Base-by-base conservation (phyloP, 768 basidiomycete species). In the Tricholomella constricta region DNA sequence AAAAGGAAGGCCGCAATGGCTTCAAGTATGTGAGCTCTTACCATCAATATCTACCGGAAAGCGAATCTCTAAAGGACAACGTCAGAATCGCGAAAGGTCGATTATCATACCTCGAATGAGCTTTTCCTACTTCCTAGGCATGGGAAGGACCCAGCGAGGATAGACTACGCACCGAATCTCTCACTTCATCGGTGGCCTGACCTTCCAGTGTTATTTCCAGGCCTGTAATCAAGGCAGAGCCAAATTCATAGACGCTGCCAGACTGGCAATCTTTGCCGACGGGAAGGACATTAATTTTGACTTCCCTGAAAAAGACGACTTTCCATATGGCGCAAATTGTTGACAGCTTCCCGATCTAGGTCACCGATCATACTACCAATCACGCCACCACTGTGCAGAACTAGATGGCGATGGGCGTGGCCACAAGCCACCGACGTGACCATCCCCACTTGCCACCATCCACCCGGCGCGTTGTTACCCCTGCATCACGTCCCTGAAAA, bases 401-500 rank as follows among this genome's bases (percentile, higher is more conserved):
- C 34, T 42, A 34, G 19, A 45, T 35, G 38, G 37, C 36, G 37
- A 53, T 44, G 20, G n/a, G 19, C 25, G 12, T 25, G 35, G 6
- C 10, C 14, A 27, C 32, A 52, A 44, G 50, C 46, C 40, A 47
- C 48, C 32, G 29, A 50, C 38, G 17, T 54, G 52, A 41, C 42
- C 34, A 23, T 34, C 31, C 29, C 37, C 47, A 34, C 34, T 26
- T 48, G 51, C 54, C 51, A 50, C 57, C 51, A 48, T 44, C 49
- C 48, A 34, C 45, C 49, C 22, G 27, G 41, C 40, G 45, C 48
- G 48, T 48, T 55, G 47, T 51, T 45, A 32, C 42, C 48, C 52
- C 44, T 51, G 49, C 48, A 51, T 59, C 51, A 44, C 25, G 45
- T 34, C 58, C 58, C 58, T 56, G 51, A 34, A 50, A 52, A 4